Conservation (phyloP, 2,329 filamentous ascomycete species). For the Neocatenulostroma microsporum region DNA sequence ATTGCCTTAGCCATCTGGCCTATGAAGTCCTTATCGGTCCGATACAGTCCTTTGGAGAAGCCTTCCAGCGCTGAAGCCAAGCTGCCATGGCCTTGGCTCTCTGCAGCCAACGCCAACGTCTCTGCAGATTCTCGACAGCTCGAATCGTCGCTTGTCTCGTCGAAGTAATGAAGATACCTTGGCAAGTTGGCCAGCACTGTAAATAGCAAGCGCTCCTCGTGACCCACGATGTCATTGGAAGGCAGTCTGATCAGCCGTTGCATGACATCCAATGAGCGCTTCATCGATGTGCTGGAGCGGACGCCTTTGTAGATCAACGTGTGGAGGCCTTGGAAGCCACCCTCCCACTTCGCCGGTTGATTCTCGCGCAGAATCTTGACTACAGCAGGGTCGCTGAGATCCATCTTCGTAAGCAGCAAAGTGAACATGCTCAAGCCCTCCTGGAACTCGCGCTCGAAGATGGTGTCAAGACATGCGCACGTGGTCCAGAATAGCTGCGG, state of each 20-base stretch:
- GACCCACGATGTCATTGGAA: slow-evolving; percentile 71
- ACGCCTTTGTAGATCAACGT: slow-evolving; percentile 84
- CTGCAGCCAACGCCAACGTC: slow-evolving; percentile 63
- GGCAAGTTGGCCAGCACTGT: slow-evolving; percentile 87
- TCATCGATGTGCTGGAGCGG: slow-evolving; percentile 74
- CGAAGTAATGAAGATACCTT: slow-evolving; percentile 71
- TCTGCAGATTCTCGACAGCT: slow-evolving; percentile 57
- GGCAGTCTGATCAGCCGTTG: slow-evolving; percentile 72
- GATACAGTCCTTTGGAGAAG: slow-evolving; percentile 61
- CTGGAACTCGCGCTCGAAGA: slow-evolving; percentile 90
- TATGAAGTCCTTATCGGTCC: slow-evolving; percentile 67
- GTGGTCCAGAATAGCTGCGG: slow-evolving; percentile 98
- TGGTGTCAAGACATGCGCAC: slow-evolving; percentile 90
- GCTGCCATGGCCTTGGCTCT: slow-evolving; percentile 59
- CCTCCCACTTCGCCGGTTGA: slow-evolving; percentile 81
- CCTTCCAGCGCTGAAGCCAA: slow-evolving; percentile 63
- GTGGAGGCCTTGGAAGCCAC: slow-evolving; percentile 77
- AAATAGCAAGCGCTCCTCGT: slow-evolving; percentile 74
- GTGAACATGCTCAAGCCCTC: slow-evolving; percentile 89
- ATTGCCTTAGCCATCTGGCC: slow-evolving; percentile 65
- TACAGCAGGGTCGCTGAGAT: slow-evolving; percentile 63
- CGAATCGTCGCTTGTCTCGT: slow-evolving; percentile 52
- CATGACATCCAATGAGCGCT: slow-evolving; percentile 67
- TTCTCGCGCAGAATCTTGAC: slow-evolving; percentile 61
- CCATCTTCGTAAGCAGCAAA: slow-evolving; percentile 72